Evolutionary conservation across 352 stramenopile genomes (phyloP).

Genomic region (Phytophthora capsici): DNA sequence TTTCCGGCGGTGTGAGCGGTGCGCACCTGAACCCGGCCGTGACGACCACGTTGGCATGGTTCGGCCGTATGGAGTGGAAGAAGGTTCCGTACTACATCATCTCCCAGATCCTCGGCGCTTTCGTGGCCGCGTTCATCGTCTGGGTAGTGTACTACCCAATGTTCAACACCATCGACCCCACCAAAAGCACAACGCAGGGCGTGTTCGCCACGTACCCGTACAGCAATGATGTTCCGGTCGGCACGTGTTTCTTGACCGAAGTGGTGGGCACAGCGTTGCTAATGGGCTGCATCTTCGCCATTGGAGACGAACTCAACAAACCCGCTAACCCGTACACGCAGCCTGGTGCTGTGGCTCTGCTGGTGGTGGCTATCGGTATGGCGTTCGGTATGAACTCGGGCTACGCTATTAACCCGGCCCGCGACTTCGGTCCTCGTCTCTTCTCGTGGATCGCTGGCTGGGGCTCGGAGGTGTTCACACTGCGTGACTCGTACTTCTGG

Average conservation of each 20-base stretch:
- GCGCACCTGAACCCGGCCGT: conserved; percentile 76
- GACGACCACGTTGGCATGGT: conserved; percentile 58
- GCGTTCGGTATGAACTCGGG: conserved; percentile 76
- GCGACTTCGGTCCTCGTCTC: conserved; percentile 59
- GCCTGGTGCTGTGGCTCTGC: conserved; percentile 52
- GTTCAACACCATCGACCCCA: conserved; percentile 56
- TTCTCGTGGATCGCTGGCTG: conserved; percentile 55
- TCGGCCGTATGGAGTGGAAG: conserved; percentile 55
- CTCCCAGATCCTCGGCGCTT: conserved; percentile 60
- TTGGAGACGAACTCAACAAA: conserved; percentile 63
- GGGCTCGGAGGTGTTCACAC: conserved; percentile 39
- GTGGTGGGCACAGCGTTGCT: conserved; percentile 67
- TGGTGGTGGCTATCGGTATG: conserved; percentile 74
- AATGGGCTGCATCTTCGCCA: conserved; percentile 64
- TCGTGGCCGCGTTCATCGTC: conserved; percentile 51
- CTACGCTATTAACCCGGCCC: conserved; percentile 73
- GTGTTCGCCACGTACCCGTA: conserved; percentile 66
- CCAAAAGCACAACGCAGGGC: conserved; percentile 42
- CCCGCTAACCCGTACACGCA: conserved; percentile 51
- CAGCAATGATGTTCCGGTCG: conserved; percentile 38
- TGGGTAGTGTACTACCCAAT: conserved; percentile 64
- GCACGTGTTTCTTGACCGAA: conserved; percentile 65
- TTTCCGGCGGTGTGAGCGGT: conserved; percentile 56
- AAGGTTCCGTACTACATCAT: conserved; percentile 65
- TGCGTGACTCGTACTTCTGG: conserved; percentile 67